Evolutionary conservation across 805 yeast species (phyloP).

Genomic region (Zygoascus tannicola): DNA sequence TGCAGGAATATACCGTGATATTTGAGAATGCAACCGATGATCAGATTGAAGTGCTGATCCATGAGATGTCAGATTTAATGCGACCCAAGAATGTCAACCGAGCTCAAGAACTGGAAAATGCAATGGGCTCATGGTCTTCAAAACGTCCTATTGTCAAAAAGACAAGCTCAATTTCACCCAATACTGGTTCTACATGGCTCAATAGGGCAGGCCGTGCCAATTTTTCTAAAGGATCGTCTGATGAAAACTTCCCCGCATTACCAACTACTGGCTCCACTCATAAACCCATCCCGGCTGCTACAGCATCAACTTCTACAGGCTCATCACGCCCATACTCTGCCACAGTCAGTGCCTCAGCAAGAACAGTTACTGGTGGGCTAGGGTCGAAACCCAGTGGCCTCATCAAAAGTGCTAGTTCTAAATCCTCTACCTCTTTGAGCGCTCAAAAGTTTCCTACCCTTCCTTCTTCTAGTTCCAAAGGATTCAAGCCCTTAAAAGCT

Average conservation of each 20-base stretch:
- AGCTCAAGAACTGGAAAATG: background rate
- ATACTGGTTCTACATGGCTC: background rate
- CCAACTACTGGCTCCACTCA: slow-evolving; percentile 3
- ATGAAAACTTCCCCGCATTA: slow-evolving; percentile 41
- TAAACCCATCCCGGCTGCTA: background rate
- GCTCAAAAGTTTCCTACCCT: background rate
- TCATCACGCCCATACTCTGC: background rate
- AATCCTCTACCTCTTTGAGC: background rate
- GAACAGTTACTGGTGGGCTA: background rate
- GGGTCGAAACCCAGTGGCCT: background rate
- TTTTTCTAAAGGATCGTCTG: background rate
- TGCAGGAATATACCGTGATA: slow-evolving; percentile 38
- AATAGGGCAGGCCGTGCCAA: background rate
- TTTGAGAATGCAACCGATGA: slow-evolving; percentile 36
- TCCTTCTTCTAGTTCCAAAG: background rate
- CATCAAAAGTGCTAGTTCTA: too few species aligned
- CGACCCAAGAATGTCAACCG: background rate
- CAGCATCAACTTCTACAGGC: background rate
- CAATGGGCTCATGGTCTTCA: background rate
- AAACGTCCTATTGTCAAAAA: background rate
- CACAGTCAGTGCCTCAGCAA: background rate
- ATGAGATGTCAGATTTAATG: slow-evolving; percentile 12
- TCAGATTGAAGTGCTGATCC: slow-evolving; percentile 47
- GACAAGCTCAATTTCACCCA: background rate
- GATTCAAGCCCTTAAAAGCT: background rate